Evolutionary conservation across 768 basidiomycete genomes (phyloP).

Genomic region (Tricholomella constricta): DNA sequence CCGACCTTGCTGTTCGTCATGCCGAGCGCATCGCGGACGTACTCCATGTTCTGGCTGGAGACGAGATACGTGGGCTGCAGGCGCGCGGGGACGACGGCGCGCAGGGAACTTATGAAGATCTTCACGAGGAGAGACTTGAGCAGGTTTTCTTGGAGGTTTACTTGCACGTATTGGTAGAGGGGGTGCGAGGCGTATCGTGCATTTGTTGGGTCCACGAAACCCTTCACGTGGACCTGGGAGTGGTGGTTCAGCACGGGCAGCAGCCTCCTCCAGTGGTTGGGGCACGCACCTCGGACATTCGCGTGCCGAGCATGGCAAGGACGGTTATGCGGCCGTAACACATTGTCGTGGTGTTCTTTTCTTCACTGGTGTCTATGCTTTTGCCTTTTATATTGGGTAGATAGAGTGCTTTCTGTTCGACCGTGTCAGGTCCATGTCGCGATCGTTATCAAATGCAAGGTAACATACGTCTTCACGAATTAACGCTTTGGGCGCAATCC

Average conservation of each 20-base stretch:
- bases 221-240: conserved; percentile 68
- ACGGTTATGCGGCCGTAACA: conserved; percentile 77
- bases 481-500: conserved; percentile 87
- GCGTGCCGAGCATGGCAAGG: conserved; percentile 80
- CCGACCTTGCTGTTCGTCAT: conserved; percentile 90
- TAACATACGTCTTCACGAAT: conserved; percentile 85
- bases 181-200: conserved; percentile 54
- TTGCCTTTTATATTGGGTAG: conserved; percentile 86
- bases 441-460: neutral
- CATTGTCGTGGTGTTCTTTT: conserved; percentile 76
- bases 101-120: conserved; percentile 77
- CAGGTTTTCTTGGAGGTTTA: conserved; percentile 94
- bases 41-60: conserved; percentile 84
- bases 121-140: conserved; percentile 90
- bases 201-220: conserved; percentile 64
- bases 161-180: conserved; percentile 73
- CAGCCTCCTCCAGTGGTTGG: neutral
- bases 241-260: neutral
- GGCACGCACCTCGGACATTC: conserved; percentile 76
- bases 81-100: conserved; percentile 60
- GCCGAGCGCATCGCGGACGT: conserved; percentile 80
- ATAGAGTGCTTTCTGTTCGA: conserved; percentile 80
- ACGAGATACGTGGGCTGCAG: conserved; percentile 76
- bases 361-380: conserved; percentile 53
- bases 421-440: neutral